These are phyloP conservation scores for Rhinocladiella mackenziei DNA, from an alignment of 2,329 filamentous ascomycete species.

Conservation along the genomic window DNA sequence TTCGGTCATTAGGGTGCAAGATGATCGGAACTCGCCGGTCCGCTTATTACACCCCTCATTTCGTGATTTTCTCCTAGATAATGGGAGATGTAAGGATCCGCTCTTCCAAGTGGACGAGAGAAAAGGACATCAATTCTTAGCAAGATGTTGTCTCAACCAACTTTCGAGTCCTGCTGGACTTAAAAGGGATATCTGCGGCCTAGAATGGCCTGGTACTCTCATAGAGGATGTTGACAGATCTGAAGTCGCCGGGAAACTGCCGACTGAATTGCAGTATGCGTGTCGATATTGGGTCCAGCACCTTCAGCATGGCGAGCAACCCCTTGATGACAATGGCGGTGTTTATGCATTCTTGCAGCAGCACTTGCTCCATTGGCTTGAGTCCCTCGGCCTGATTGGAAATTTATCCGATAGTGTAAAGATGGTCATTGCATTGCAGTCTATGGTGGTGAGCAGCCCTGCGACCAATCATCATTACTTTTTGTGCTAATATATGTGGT, in stretches of 20 bases:
- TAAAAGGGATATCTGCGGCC: background rate
- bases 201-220: background rate
- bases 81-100: background rate
- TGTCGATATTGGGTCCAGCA: background rate
- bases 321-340: background rate
- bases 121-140: background rate
- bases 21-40: background rate
- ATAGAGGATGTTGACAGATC: background rate
- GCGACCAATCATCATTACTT: background rate
- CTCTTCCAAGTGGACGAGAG: background rate
- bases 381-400: background rate
- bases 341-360: background rate
- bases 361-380: conserved; percentile 1
- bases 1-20: background rate
- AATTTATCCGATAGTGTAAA: background rate
- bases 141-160: background rate
- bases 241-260: background rate
- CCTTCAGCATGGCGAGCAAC: background rate
- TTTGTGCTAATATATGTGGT: too few species aligned
- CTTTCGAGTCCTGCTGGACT: background rate
- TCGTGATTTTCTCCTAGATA: background rate
- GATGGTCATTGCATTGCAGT: background rate
- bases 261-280: background rate
- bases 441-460: background rate
- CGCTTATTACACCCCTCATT: background rate